Conservation (phyloP, 2,329 filamentous ascomycete species). For the Fusarium floridanum region DNA sequence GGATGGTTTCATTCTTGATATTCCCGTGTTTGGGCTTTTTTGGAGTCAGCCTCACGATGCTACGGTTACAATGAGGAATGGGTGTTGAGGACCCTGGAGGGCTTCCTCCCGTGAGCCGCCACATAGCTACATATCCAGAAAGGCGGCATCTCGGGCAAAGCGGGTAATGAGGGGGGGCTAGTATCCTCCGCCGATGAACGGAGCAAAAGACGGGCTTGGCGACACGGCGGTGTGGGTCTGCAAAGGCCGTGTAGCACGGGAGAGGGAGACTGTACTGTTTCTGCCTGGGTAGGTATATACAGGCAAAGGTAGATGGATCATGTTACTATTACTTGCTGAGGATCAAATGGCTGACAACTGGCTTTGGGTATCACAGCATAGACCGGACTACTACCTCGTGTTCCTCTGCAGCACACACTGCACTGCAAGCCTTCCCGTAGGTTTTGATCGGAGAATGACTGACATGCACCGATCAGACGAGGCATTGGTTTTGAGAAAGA, state of each 20-base stretch:
- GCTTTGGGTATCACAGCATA: neutral
- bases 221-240: conserved; percentile 31
- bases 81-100: neutral
- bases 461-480: conserved; percentile 8
- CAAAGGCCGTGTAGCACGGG: neutral
- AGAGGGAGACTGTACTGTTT: neutral
- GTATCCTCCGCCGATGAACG: conserved; percentile 8
- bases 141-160: conserved; percentile 6
- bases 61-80: conserved; percentile 5
- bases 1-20: neutral
- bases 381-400: neutral
- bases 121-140: neutral
- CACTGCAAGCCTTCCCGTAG: neutral
- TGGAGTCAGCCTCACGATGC: conserved; percentile 28
- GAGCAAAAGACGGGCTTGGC: conserved; percentile 28
- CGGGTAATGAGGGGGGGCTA: conserved; percentile 11
- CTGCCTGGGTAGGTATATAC: neutral
- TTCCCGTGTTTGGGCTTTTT: neutral
- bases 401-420: neutral
- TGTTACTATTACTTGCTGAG: neutral
- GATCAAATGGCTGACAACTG: neutral
- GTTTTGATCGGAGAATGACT: neutral
- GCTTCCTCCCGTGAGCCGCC: conserved; percentile 1
- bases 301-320: neutral
- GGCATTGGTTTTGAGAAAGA: neutral